Base-by-base conservation (phyloP, 2,329 filamentous ascomycete species). In the Phaeoacremonium minimum region DNA sequence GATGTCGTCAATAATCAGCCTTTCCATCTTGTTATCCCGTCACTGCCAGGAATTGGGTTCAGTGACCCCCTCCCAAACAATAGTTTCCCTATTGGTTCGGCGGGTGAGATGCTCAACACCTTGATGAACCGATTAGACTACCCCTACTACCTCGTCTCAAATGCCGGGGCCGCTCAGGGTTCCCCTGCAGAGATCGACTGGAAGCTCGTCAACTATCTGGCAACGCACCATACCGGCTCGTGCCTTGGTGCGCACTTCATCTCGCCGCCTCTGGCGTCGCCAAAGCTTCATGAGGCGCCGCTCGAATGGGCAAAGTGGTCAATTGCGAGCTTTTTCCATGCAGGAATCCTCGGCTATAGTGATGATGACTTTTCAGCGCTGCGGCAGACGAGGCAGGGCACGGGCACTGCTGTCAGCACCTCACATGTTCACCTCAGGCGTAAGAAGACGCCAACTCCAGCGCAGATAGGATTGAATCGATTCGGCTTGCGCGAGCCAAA, bases 21-120 rank as follows among this genome's bases (percentile, higher is more conserved):
- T 1, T 86, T 85, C 48, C 77, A 85, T 48, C 52, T 85, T n/a
- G 70, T 86, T 15, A 74, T 77, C 15, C 81, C 82, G 2, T 78
- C 76, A 30, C 67, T 85, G 15, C 80, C 82, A 0, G 81, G 80
- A 1, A 63, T 83, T 31, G 81, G 79, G 13, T 86, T 85, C 50
- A 83, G 80, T 53, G 80, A 85, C 53, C 64, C 78, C 3, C 64
- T 81, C 28, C 61, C 66, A 1, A 64, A 65, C 37, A 69, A 70
- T 32, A 58, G 58, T 7, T 63, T 71, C 49, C 66, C 70, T n/a
- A 56, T 78, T 37, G 52, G 63, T 6, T 61, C 69, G 11, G 76
- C 77, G 1, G 79, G 77, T 1, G 64, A 67, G 3, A 56, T 81
- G 11, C 67, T 84, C 35, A 62, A 81, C 48, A 56, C 49, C 1